A percentile compares a stretch with the other conserved stretches of the same genome.
Evolutionary conservation across 2,329 filamentous ascomycete species (phyloP).

Genomic region (Cordyceps fumosorosea): DNA sequence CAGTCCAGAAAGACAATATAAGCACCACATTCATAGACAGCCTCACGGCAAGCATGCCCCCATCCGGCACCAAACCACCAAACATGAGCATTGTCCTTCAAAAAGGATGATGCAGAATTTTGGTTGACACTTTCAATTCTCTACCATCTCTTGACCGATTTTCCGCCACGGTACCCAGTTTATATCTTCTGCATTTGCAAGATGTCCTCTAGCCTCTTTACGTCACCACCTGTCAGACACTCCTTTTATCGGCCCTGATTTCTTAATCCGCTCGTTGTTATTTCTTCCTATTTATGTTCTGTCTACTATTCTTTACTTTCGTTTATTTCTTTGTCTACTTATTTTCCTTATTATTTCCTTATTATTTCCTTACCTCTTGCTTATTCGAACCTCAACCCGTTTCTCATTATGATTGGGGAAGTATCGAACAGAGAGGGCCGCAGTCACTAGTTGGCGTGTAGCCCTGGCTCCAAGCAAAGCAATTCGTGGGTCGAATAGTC

Average conservation of each 20-base stretch:
- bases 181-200: not conserved
- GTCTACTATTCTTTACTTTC: not conserved
- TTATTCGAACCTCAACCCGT: not conserved
- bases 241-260: not conserved
- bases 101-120: not conserved
- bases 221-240: not conserved
- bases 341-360: not conserved
- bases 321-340: not conserved
- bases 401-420: not conserved
- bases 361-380: not conserved
- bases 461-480: not conserved
- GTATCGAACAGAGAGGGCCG: too few species aligned
- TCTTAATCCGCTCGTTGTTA: not conserved
- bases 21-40: conserved; percentile 8
- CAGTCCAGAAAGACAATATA: conserved; percentile 5
- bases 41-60: conserved; percentile 9
- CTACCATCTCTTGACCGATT: not conserved
- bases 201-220: not conserved
- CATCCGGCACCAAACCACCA: conserved; percentile 5
- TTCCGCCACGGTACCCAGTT: not conserved
- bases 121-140: not conserved
- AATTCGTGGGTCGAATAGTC: not conserved
- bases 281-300: not conserved
- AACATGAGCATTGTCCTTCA: conserved; percentile 1
- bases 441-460: not conserved